Percentiles rank a stretch among this genome's conserved stretches.
phyloP scores from a whole-genome alignment of 495 filamentous ascomycete species.

The Aspergillus kassunensis region DNA sequence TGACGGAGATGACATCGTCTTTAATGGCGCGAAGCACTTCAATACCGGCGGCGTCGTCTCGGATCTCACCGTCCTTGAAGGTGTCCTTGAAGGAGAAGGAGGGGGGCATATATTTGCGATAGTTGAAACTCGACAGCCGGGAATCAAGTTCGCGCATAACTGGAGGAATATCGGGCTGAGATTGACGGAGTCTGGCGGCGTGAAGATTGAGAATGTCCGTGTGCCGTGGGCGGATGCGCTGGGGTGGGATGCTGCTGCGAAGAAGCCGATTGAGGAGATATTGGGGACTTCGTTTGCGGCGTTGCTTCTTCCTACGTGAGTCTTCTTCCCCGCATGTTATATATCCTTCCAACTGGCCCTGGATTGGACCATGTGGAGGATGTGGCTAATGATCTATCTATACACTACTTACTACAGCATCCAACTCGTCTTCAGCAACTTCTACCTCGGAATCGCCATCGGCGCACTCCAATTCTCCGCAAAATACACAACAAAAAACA shows the following conservation, averaged over 20 bases:
- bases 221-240: slow-evolving; percentile 55
- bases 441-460: slow-evolving; percentile 57
- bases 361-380: no score
- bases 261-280: slow-evolving; percentile 41
- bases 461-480: slow-evolving; percentile 48
- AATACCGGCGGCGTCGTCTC: slow-evolving; percentile 59
- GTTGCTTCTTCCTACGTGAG: no score
- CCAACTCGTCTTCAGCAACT: slow-evolving; percentile 59
- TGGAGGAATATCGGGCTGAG: slow-evolving; percentile 61
- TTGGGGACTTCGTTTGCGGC: slow-evolving; percentile 44
- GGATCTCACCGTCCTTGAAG: slow-evolving; percentile 60
- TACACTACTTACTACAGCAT: no score
- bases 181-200: slow-evolving; percentile 56
- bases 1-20: slow-evolving; percentile 49
- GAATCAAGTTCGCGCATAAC: slow-evolving; percentile 54
- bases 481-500: slow-evolving; percentile 47
- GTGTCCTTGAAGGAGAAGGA: slow-evolving; percentile 36
- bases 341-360: slow-evolving; percentile 13
- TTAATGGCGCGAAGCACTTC: slow-evolving; percentile 58
- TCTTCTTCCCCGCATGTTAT: slow-evolving; percentile 31
- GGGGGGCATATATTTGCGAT: slow-evolving; percentile 57
- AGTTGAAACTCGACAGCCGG: slow-evolving; percentile 48
- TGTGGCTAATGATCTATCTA: no score
- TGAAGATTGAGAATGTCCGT: slow-evolving; percentile 51
- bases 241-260: slow-evolving; percentile 47